Conservation (phyloP, 352 stramenopile genomes). For the Peronospora farinosa region DNA sequence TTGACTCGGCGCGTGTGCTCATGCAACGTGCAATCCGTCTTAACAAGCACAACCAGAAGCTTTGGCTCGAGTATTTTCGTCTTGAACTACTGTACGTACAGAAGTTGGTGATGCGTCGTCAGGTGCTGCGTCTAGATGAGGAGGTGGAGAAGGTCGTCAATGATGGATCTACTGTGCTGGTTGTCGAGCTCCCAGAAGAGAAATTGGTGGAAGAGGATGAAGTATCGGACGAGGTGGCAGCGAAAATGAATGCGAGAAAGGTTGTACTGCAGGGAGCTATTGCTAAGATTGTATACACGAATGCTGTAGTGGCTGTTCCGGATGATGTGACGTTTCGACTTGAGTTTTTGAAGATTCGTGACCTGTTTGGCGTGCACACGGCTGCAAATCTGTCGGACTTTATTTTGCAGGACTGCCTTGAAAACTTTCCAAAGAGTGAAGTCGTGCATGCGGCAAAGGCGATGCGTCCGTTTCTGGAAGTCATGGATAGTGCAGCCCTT, state of each 20-base stretch:
- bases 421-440: conserved; percentile 53
- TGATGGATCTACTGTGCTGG: conserved; percentile 39
- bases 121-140: conserved; percentile 69
- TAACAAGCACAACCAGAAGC: conserved; percentile 68
- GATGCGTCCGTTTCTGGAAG: conserved; percentile 40
- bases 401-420: conserved; percentile 54
- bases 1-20: conserved; percentile 83
- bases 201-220: conserved; percentile 29
- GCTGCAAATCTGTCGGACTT: conserved; percentile 61
- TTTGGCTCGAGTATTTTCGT: conserved; percentile 90
- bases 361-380: conserved; percentile 61
- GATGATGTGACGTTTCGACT: conserved; percentile 66
- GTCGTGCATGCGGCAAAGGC: conserved; percentile 49
- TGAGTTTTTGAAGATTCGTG: conserved; percentile 66
- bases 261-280: conserved; percentile 78
- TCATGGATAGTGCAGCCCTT: conserved; percentile 7
- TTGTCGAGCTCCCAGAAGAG: conserved; percentile 57
- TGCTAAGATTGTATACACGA: conserved; percentile 76
- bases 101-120: conserved; percentile 77
- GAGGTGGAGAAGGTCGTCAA: conserved; percentile 13
- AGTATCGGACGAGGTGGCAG: conserved; percentile 29
- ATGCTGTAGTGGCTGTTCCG: conserved; percentile 54
- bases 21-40: conserved; percentile 91
- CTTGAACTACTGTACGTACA: conserved; percentile 88
- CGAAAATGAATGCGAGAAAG: conserved; percentile 57